Percentiles rank a stretch among this genome's conserved stretches.
Conservation (phyloP, 352 stramenopile genomes). For the Saprolegnia diclina region DNA sequence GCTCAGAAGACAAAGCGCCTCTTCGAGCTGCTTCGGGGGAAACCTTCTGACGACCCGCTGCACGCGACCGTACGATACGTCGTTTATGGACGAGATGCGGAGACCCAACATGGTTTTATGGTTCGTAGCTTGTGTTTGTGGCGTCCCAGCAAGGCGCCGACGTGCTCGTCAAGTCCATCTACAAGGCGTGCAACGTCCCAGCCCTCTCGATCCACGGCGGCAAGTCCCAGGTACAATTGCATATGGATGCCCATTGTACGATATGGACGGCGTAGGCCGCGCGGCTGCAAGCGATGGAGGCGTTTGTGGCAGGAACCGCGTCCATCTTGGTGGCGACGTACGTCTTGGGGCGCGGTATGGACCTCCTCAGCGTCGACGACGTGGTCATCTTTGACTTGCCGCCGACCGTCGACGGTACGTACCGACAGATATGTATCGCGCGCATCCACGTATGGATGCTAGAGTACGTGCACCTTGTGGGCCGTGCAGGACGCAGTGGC, state of each 20-base stretch:
- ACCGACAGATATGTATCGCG: not conserved
- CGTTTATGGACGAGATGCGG: not conserved
- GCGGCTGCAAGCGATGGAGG: slow-evolving; percentile 46
- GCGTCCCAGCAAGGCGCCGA: slow-evolving; percentile 53
- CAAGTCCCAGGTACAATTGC: slow-evolving; percentile 34
- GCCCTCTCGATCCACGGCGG: slow-evolving; percentile 52
- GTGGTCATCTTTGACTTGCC: slow-evolving; percentile 75
- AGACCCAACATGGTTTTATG: not conserved
- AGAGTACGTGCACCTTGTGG: slow-evolving; percentile 65
- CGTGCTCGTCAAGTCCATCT: slow-evolving; percentile 51
- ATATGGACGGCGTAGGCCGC: slow-evolving; percentile 34
- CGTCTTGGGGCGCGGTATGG: slow-evolving; percentile 64
- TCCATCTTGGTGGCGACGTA: slow-evolving; percentile 60
- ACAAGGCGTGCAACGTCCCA: slow-evolving; percentile 35
- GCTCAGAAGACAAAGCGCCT: not conserved
- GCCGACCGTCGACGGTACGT: slow-evolving; percentile 33
- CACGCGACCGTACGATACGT: slow-evolving; percentile 34
- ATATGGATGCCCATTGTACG: not conserved
- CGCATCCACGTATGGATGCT: not conserved
- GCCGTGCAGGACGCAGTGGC: slow-evolving; percentile 37
- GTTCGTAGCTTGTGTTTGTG: slow-evolving; percentile 65
- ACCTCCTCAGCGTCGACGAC: slow-evolving; percentile 55
- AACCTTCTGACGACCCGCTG: slow-evolving; percentile 15
- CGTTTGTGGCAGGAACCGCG: slow-evolving; percentile 47
- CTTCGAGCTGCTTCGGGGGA: not conserved